These are phyloP conservation scores for Xylaria sp. DNA, from an alignment of 2,329 filamentous ascomycete species.

Conservation along the genomic window DNA sequence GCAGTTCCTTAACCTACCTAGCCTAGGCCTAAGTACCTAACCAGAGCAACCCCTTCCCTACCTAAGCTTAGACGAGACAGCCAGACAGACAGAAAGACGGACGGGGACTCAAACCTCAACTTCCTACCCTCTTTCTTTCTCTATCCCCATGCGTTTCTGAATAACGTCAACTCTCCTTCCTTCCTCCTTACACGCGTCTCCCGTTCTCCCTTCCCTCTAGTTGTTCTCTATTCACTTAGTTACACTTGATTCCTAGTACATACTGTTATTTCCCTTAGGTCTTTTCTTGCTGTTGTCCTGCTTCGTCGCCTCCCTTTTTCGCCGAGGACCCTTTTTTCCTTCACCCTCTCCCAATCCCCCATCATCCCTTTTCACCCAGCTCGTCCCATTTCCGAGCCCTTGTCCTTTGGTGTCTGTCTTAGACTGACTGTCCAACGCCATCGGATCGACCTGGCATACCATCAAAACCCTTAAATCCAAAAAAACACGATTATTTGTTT, in stretches of 20 bases:
- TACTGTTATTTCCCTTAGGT: conserved; percentile 31
- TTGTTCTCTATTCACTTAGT: conserved; percentile 33
- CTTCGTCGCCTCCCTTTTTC: conserved; percentile 19
- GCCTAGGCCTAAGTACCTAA: background rate
- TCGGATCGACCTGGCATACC: conserved; percentile 15
- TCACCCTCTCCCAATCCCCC: conserved; percentile 15
- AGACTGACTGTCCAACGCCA: conserved; percentile 16
- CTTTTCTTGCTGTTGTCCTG: conserved; percentile 32
- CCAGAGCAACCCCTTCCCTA: conserved; percentile 14
- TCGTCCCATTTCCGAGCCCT: conserved; percentile 13
- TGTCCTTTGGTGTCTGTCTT: conserved; percentile 23
- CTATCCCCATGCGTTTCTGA: conserved; percentile 36
- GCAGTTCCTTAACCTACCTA: no score
- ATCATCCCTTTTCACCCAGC: conserved; percentile 22
- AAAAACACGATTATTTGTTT: conserved; percentile 20
- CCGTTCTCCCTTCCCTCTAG: conserved; percentile 33
- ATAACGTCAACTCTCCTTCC: conserved; percentile 36
- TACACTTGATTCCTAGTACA: conserved; percentile 33
- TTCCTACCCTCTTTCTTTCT: conserved; percentile 34
- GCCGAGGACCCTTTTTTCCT: conserved; percentile 24
- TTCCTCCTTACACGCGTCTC: conserved; percentile 24
- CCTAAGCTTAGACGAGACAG: conserved; percentile 8
- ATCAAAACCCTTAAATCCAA: conserved; percentile 18
- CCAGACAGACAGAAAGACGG: conserved; percentile 3
- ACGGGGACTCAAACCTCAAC: conserved; percentile 30